Percentiles rank a stretch among this genome's conserved stretches.
Evolutionary conservation across 345 rosid species (phyloP).

Genomic region (Salix purpurea): DNA sequence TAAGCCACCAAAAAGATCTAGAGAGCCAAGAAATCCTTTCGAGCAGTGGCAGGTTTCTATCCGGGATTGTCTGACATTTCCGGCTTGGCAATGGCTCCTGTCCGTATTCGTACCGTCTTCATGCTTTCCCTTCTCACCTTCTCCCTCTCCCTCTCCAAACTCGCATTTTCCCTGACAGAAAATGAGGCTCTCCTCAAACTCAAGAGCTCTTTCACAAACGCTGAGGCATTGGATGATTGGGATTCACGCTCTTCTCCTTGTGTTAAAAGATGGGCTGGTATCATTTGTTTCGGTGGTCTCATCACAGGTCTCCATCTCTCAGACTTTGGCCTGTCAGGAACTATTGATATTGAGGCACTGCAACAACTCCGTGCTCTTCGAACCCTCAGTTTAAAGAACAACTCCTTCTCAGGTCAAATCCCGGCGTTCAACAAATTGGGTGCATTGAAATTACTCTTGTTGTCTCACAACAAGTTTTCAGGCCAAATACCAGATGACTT

Average conservation of each 20-base stretch:
- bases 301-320: conserved; percentile 21
- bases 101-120: conserved; percentile 14
- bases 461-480: conserved; percentile 14
- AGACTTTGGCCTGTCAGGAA: conserved; percentile 20
- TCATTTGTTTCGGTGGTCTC: conserved; percentile 13
- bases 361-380: conserved; percentile 20
- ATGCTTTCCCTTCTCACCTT: conserved; percentile 12
- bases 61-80: conserved; percentile 20
- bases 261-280: conserved; percentile 14
- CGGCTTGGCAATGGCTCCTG: conserved; percentile 52
- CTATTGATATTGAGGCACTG: conserved; percentile 14
- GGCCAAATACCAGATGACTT: conserved; percentile 18
- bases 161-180: conserved; percentile 15
- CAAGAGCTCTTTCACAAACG: conserved; percentile 10
- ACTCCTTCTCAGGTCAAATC: conserved; percentile 23
- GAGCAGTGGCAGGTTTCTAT: conserved; percentile 43
- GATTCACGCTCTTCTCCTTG: conserved; percentile 17
- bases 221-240: conserved; percentile 19
- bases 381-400: conserved; percentile 20
- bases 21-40: conserved; percentile 28
- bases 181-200: conserved; percentile 21
- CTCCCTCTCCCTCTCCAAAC: conserved; percentile 1
- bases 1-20: background rate
- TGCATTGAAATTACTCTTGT: conserved; percentile 20
- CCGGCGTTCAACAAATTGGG: conserved; percentile 25